phyloP scores from a whole-genome alignment of 2,329 filamentous ascomycete genomes.

The Teratosphaeria pseudoeucalypti region DNA sequence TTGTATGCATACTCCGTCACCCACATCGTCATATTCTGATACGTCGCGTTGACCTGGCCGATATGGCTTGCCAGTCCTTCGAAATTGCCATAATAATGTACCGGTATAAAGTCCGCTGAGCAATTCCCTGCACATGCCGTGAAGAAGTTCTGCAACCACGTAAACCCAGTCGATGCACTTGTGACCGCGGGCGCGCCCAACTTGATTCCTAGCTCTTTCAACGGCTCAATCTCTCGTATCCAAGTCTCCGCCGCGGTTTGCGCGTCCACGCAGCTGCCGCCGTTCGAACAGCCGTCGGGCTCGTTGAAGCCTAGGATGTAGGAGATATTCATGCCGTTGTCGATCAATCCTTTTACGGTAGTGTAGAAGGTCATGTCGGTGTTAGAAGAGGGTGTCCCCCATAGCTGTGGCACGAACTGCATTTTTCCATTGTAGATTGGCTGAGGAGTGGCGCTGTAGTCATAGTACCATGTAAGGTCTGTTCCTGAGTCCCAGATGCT shows the following conservation, averaged over 20 bases:
- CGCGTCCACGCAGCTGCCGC: slow-evolving; percentile 54
- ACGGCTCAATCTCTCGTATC: slow-evolving; percentile 60
- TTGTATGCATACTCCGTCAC: slow-evolving; percentile 63
- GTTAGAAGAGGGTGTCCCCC: slow-evolving; percentile 45
- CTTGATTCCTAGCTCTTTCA: slow-evolving; percentile 53
- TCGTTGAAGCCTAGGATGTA: slow-evolving; percentile 73
- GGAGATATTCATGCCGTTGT: slow-evolving; percentile 46
- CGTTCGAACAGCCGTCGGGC: slow-evolving; percentile 52
- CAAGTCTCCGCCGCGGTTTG: slow-evolving; percentile 55
- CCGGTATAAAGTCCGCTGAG: slow-evolving; percentile 39
- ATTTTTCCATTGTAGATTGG: slow-evolving; percentile 37
- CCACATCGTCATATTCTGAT: slow-evolving; percentile 53
- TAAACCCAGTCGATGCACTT: slow-evolving; percentile 47
- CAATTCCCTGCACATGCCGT: slow-evolving; percentile 44
- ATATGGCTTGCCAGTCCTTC: slow-evolving; percentile 57
- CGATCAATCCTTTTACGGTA: slow-evolving; percentile 47
- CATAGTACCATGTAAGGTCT: slow-evolving; percentile 76
- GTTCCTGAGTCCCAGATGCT: slow-evolving; percentile 49
- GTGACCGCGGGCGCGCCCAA: slow-evolving; percentile 63
- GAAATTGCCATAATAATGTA: slow-evolving; percentile 54
- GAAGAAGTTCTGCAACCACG: slow-evolving; percentile 60
- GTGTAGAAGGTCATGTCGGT: slow-evolving; percentile 51
- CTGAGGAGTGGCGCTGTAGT: slow-evolving; percentile 51
- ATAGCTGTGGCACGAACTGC: slow-evolving; percentile 67
- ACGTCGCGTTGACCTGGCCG: slow-evolving; percentile 45